These are phyloP conservation scores for Leccinum pachyderme DNA, from an alignment of 1,284 basidiomycete genomes.

Conservation along the genomic window DNA sequence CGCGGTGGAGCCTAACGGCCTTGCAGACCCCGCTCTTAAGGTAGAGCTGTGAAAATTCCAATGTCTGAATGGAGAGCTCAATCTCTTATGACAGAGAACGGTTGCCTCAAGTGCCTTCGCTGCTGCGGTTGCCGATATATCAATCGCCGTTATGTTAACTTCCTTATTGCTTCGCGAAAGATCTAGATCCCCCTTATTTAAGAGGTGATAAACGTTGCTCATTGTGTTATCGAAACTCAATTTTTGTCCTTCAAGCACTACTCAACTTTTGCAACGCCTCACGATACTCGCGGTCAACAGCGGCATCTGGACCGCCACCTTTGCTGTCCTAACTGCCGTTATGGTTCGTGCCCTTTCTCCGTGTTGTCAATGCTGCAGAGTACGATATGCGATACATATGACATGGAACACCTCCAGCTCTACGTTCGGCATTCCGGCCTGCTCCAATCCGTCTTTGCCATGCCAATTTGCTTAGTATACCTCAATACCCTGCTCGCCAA, in stretches of 20 bases:
- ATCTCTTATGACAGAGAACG: not conserved
- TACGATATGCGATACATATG: not conserved
- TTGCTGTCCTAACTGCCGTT: slow-evolving; percentile 8
- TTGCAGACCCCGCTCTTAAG: not conserved
- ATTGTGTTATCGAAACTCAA: not conserved
- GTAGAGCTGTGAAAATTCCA: slow-evolving; percentile 1
- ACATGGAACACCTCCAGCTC: not conserved
- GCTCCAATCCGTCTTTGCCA: slow-evolving; percentile 5
- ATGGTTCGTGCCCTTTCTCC: slow-evolving; percentile 6
- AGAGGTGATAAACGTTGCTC: not conserved
- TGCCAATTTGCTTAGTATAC: slow-evolving; percentile 15
- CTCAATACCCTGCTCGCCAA: slow-evolving; percentile 19
- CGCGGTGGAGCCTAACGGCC: not conserved
- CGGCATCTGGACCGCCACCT: slow-evolving; percentile 16
- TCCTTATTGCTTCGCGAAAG: not conserved
- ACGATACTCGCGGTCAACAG: slow-evolving; percentile 15
- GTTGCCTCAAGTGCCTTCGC: not conserved
- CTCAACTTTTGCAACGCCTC: slow-evolving; percentile 11
- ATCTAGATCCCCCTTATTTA: not conserved
- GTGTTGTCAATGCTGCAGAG: not conserved
- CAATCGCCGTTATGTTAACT: not conserved
- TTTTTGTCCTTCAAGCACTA: slow-evolving; percentile 2
- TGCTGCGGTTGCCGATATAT: not conserved
- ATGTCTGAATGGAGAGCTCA: not conserved
- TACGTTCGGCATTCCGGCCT: not conserved